phyloP scores from a whole-genome alignment of 495 filamentous ascomycete species.

The Monascus purpureus region DNA sequence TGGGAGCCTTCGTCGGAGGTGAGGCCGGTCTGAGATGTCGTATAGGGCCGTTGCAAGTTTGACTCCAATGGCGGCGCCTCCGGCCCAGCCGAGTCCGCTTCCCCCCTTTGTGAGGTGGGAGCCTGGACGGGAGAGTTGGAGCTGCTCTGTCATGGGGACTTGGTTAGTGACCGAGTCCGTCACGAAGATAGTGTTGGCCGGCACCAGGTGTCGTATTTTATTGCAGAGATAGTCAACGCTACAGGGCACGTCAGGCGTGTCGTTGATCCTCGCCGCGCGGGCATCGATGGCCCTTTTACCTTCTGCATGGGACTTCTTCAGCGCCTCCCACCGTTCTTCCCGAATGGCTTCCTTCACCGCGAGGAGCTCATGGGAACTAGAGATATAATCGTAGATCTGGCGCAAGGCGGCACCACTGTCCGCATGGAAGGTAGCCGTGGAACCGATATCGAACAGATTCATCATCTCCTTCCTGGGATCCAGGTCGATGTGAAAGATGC shows the following conservation, averaged over 20 bases:
- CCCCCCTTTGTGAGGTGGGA: slow-evolving; percentile 17
- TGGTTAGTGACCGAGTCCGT: slow-evolving; percentile 15
- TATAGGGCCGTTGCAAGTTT: slow-evolving; percentile 12
- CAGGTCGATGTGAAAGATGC: slow-evolving; percentile 16
- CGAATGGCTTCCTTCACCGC: not conserved
- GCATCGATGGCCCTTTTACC: slow-evolving; percentile 5
- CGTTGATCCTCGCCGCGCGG: slow-evolving; percentile 5
- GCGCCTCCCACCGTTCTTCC: slow-evolving; percentile 1
- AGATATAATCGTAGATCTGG: slow-evolving; percentile 8
- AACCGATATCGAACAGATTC: slow-evolving; percentile 10
- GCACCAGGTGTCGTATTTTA: slow-evolving; percentile 5
- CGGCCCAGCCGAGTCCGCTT: slow-evolving; percentile 15
- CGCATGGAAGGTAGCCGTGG: slow-evolving; percentile 6
- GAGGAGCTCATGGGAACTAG: slow-evolving; percentile 1
- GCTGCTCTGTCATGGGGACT: slow-evolving; percentile 10
- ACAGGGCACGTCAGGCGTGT: slow-evolving; percentile 4
- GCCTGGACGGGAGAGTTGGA: slow-evolving; percentile 8
- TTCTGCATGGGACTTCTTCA: slow-evolving; percentile 3
- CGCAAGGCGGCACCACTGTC: slow-evolving; percentile 6
- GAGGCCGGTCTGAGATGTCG: slow-evolving; percentile 6
- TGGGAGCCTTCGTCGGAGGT: slow-evolving; percentile 1
- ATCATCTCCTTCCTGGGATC: slow-evolving; percentile 16
- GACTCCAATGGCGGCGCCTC: slow-evolving; percentile 15
- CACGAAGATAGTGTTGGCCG: slow-evolving; percentile 8
- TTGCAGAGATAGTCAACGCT: slow-evolving; percentile 9